Evolutionary conservation across 1,284 basidiomycete species (phyloP).

Genomic region (Leccinum pseudoinsigne): DNA sequence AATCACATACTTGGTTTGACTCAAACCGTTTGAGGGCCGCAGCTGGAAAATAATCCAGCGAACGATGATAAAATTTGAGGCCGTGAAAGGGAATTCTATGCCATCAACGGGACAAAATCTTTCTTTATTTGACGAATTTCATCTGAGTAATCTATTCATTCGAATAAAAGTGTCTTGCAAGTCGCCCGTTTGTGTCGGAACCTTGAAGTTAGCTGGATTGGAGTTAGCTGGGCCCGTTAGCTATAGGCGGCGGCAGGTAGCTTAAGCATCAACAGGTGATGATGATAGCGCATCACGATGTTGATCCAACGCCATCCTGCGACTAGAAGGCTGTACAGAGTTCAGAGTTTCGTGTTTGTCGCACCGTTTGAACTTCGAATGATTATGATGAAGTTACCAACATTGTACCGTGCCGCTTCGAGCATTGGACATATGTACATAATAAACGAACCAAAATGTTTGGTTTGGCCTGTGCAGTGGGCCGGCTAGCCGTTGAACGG

Average conservation of each 20-base stretch:
- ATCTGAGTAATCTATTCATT: not conserved
- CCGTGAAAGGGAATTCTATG: not conserved
- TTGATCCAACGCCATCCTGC: conserved; percentile 5
- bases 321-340: not conserved
- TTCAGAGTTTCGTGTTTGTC: not conserved
- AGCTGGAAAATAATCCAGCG: not conserved
- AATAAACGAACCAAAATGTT: not conserved
- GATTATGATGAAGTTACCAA: not conserved
- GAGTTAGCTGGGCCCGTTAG: not conserved
- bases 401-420: not conserved
- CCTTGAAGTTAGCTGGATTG: not conserved
- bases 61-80: not conserved
- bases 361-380: not conserved
- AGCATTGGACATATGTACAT: not conserved
- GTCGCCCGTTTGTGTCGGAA: not conserved
- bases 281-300: conserved; percentile 7
- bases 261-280: not conserved
- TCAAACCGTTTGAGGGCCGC: not conserved
- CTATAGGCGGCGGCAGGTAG: not conserved
- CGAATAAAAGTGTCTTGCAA: not conserved
- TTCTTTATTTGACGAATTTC: not conserved
- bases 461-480: not conserved
- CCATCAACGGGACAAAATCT: not conserved
- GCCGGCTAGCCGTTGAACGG: not conserved
- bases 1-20: not conserved